A percentile compares a stretch with the other conserved stretches of the same genome.
Evolutionary conservation across 208 protist species (phyloP).

Genomic region (Acanthamoeba sp.): DNA sequence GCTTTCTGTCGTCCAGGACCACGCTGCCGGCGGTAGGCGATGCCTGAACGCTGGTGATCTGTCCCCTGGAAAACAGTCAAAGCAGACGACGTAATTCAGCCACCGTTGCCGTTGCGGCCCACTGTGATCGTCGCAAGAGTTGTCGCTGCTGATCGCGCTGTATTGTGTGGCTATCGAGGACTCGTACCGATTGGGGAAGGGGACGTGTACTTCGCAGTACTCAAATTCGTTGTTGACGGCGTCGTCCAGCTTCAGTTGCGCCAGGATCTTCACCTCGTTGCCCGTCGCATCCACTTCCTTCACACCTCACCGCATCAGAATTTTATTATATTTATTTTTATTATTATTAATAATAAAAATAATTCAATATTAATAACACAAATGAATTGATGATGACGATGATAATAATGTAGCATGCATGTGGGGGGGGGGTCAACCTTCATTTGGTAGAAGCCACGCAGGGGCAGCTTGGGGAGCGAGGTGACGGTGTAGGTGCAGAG

Average conservation of each 20-base stretch:
- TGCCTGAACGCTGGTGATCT: slow-evolving; percentile 33
- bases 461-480: neutral
- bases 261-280: slow-evolving; percentile 48
- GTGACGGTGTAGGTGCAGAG: slow-evolving; percentile 38
- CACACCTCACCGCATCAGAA: no score
- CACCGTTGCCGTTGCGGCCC: no score
- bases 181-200: slow-evolving; percentile 72
- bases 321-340: no score
- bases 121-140: no score
- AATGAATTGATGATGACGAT: no score
- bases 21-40: slow-evolving; percentile 55
- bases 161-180: no score
- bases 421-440: slow-evolving; percentile 29
- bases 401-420: no score
- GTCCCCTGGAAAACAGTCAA: neutral
- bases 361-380: no score
- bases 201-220: slow-evolving; percentile 63
- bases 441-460: slow-evolving; percentile 75
- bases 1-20: neutral
- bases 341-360: no score
- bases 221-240: slow-evolving; percentile 66
- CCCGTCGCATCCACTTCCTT: neutral
- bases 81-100: no score
- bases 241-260: slow-evolving; percentile 66
- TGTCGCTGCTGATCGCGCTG: no score